phyloP scores from a whole-genome alignment of 768 basidiomycete species.

The Boletales sp. region DNA sequence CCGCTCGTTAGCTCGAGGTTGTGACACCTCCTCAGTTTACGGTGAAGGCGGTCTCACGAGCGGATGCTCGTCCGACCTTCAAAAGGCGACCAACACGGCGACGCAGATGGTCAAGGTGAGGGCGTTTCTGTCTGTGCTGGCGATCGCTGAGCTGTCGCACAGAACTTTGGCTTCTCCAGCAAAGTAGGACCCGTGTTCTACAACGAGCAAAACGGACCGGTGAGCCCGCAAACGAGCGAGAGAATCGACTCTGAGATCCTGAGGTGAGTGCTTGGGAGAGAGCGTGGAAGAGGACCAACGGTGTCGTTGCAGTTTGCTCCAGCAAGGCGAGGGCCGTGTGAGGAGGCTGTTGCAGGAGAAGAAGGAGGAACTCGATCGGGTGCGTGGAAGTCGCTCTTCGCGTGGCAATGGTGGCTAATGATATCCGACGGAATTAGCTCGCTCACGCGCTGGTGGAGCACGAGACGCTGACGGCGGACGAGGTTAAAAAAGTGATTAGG shows the following conservation, averaged over 20 bases:
- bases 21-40: slow-evolving; percentile 52
- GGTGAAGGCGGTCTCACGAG: slow-evolving; percentile 86
- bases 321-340: slow-evolving; percentile 66
- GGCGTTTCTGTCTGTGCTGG: not conserved
- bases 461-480: slow-evolving; percentile 85
- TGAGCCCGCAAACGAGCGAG: slow-evolving; percentile 75
- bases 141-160: slow-evolving; percentile 3
- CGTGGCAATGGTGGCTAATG: not conserved
- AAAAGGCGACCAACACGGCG: slow-evolving; percentile 75
- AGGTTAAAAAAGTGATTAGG: slow-evolving; percentile 81
- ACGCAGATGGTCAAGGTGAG: slow-evolving; percentile 85
- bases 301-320: slow-evolving; percentile 48
- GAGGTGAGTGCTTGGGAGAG: slow-evolving; percentile 45
- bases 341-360: slow-evolving; percentile 58
- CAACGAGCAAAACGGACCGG: slow-evolving; percentile 62
- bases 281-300: not conserved
- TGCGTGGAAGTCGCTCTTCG: slow-evolving; percentile 28
- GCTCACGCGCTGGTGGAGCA: slow-evolving; percentile 91
- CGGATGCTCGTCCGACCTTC: slow-evolving; percentile 88
- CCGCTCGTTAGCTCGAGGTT: not conserved
- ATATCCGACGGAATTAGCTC: slow-evolving; percentile 45
- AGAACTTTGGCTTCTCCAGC: slow-evolving; percentile 77
- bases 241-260: slow-evolving; percentile 88
- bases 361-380: slow-evolving; percentile 73
- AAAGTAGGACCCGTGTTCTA: slow-evolving; percentile 83